Evolutionary conservation across 306 rosid genomes (phyloP).

Genomic region (Adenanthera pavonina): DNA sequence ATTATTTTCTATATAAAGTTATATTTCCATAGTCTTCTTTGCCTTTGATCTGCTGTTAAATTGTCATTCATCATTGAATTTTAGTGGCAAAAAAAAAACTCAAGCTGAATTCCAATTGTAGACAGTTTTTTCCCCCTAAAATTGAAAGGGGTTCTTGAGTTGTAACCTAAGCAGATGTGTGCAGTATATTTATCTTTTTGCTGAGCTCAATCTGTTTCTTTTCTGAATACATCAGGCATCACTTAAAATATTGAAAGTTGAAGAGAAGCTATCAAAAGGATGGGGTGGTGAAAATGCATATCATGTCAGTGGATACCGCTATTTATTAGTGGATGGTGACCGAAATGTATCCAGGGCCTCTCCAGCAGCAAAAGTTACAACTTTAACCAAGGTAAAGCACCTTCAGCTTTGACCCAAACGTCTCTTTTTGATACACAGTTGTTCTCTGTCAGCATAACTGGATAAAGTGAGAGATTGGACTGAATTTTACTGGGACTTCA

Average conservation of each 20-base stretch:
- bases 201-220: constrained; percentile 37
- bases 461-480: background rate
- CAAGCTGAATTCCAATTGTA: background rate
- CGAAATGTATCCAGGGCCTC: constrained; percentile 93
- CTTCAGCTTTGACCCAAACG: background rate
- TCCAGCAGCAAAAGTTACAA: constrained; percentile 90
- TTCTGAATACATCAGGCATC: constrained; percentile 67
- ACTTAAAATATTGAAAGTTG: constrained; percentile 80
- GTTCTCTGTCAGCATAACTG: background rate
- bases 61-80: constrained; percentile 29
- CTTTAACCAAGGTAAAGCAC: constrained; percentile 76
- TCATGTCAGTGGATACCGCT: constrained; percentile 92
- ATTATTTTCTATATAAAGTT: background rate
- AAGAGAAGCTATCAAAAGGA: constrained; percentile 95
- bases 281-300: constrained; percentile 99
- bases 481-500: background rate
- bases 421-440: background rate
- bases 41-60: constrained; percentile 3
- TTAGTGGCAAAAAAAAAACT: too few species aligned
- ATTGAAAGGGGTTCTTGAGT: constrained; percentile 5
- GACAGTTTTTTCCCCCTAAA: too few species aligned
- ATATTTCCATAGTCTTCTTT: background rate
- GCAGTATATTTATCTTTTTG: constrained; percentile 16
- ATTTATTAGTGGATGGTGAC: constrained; percentile 84
- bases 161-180: constrained; percentile 20